Evolutionary conservation across 768 basidiomycete genomes (phyloP).

Genomic region (Cyclocybe cylindracea): DNA sequence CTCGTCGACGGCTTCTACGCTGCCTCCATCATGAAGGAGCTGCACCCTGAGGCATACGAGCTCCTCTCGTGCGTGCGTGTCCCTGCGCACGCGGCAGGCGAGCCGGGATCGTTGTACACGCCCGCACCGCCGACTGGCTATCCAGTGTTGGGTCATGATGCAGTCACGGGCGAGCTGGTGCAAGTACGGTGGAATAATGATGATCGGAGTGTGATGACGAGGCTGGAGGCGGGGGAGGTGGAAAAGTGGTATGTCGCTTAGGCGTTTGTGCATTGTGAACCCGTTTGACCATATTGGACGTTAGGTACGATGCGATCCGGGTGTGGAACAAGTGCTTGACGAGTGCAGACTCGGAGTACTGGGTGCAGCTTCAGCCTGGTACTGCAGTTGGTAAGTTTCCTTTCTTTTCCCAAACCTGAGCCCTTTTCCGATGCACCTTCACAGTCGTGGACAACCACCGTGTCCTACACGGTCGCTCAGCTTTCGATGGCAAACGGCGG

Average conservation of each 20-base stretch:
- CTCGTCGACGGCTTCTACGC: conserved; percentile 96
- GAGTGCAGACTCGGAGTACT: conserved; percentile 84
- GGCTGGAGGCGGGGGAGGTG: conserved; percentile 57
- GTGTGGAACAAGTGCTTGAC: conserved; percentile 77
- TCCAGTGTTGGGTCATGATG: conserved; percentile 73
- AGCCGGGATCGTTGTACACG: conserved; percentile 53
- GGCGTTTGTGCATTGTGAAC: no score
- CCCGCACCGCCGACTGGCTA: conserved; percentile 61
- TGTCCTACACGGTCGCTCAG: conserved; percentile 91
- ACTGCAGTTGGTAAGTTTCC: conserved; percentile 73
- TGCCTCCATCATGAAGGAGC: conserved; percentile 73
- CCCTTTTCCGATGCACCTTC: not conserved
- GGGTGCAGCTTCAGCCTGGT: conserved; percentile 87
- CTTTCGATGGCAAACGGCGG: conserved; percentile 82
- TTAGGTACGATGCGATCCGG: conserved; percentile 79
- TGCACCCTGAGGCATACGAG: conserved; percentile 70
- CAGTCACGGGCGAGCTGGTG: conserved; percentile 54
- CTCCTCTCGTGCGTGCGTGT: conserved; percentile 69
- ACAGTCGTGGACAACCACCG: conserved; percentile 91
- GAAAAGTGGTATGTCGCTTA: conserved; percentile 63
- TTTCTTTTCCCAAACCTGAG: not conserved
- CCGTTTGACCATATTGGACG: no score
- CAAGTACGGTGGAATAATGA: conserved; percentile 95
- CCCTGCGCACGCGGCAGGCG: conserved; percentile 89
- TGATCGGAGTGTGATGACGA: conserved; percentile 81